Evolutionary conservation across 352 stramenopile genomes (phyloP).

Genomic region (Globisporangium echinulatum): DNA sequence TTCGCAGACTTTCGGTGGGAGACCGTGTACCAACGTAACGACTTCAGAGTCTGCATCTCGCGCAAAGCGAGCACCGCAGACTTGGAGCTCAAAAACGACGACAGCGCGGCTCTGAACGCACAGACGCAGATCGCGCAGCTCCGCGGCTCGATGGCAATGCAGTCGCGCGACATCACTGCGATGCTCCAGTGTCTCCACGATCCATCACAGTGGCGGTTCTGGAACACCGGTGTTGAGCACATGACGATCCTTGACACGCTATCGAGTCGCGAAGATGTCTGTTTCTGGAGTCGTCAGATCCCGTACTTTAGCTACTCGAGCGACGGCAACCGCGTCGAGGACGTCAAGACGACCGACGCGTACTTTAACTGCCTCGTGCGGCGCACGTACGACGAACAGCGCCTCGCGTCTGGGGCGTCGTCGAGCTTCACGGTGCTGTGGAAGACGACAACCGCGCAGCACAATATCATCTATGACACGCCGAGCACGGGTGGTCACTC

Average conservation of each 20-base stretch:
- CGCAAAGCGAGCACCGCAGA: background rate
- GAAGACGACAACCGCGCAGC: slow-evolving; percentile 30
- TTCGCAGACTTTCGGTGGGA: slow-evolving; percentile 6
- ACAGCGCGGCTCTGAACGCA: background rate
- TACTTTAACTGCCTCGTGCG: slow-evolving; percentile 25
- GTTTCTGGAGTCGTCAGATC: slow-evolving; percentile 30
- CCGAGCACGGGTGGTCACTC: background rate
- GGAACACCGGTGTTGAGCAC: slow-evolving; percentile 15
- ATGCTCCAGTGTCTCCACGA: slow-evolving; percentile 20
- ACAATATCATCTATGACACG: slow-evolving; percentile 8
- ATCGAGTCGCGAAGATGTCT: slow-evolving; percentile 23
- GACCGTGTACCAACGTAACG: slow-evolving; percentile 9
- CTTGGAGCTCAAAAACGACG: background rate
- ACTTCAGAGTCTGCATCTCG: slow-evolving; percentile 10
- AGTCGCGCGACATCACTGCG: slow-evolving; percentile 11
- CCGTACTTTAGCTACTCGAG: slow-evolving; percentile 24
- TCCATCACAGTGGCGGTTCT: slow-evolving; percentile 13
- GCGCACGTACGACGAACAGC: slow-evolving; percentile 21
- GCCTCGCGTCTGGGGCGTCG: background rate
- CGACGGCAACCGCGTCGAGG: slow-evolving; percentile 10
- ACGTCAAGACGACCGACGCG: slow-evolving; percentile 12
- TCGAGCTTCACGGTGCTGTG: slow-evolving; percentile 25
- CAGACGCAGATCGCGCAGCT: slow-evolving; percentile 13
- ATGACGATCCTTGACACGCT: slow-evolving; percentile 23
- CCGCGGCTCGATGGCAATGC: slow-evolving; percentile 18